A percentile compares a stretch with the other conserved stretches of the same genome.
phyloP scores from a whole-genome alignment of 2,329 filamentous ascomycete species.

The Elsinoe batatas region DNA sequence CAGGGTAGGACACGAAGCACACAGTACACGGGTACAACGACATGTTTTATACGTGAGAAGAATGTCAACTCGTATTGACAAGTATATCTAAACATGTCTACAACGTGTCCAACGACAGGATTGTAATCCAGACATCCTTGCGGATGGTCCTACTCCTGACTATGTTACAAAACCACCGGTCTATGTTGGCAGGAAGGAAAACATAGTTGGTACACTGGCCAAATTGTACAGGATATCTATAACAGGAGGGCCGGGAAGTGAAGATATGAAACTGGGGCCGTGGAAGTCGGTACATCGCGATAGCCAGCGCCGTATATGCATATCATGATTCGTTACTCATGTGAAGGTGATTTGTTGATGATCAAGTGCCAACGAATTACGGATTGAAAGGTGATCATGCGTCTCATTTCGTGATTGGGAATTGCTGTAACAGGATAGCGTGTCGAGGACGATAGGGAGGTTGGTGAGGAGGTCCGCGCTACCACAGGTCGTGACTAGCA shows the following conservation, averaged over 20 bases:
- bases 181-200: slow-evolving; percentile 8
- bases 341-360: not conserved
- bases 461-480: not conserved
- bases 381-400: no score
- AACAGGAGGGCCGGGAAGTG: not conserved
- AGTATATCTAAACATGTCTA: not conserved
- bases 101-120: slow-evolving; percentile 4
- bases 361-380: no score
- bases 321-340: not conserved
- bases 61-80: not conserved
- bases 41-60: not conserved
- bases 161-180: slow-evolving; percentile 7
- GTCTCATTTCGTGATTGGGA: no score
- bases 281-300: not conserved
- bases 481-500: not conserved
- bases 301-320: not conserved
- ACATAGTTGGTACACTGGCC: not conserved
- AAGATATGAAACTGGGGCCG: not conserved
- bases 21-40: not conserved
- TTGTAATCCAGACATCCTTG: not conserved
- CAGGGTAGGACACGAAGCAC: not conserved
- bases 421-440: no score
- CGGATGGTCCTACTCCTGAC: slow-evolving; percentile 7
- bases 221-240: slow-evolving; percentile 11
- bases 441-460: no score